Evolutionary conservation across 192 early-diverging fungal species (phyloP), one percentile per base, ranked within the genome.

Genomic region (Rhizoclosmatium globosum): DNA sequence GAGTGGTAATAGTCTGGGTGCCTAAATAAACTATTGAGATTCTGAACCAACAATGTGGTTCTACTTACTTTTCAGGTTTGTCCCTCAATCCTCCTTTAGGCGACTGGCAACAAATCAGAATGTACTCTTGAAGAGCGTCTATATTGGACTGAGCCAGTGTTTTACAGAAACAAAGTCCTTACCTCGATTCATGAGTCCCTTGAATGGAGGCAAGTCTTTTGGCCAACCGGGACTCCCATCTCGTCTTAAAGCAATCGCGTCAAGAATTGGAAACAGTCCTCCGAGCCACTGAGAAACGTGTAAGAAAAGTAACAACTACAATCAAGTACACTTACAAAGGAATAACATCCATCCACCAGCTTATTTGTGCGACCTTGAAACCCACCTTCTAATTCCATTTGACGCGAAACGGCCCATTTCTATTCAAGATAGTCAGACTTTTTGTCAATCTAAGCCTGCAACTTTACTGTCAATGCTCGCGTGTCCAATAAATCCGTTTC

Each of bases 291-390:
- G 44, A 13, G 15, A 23, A 23, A 21, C 15, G 13, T 23, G 13
- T 48, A 69, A 45, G 31, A 45, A 47, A 46, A 11, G 15, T 19
- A n/a, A 46, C 11, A 4, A 17, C 15, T 4, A 69, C 39, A 48
- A 69, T 44, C 13, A 69, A 41, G 2, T 23, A 15, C 68, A 2
- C 68, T 69, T 13, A 69, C 68, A 79, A 96, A 96, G 0, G 98
- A 95, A 83, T 99, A 99, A 80, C 98, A 99, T 0, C 97, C 98
- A 83, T 99, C 98, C 0, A 99, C 98, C 0, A 99, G 87, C 84
- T 99, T 99, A 82, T 99, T 99, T 0, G 94, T 93, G 53, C 98
- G 86, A 4, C 98, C 98, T 69, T 94, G 94, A 79, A 98, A 99
- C 39, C 98, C 98, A 57, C 97, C 97, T 85, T 99, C 98, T 38